Evolutionary conservation across 495 filamentous ascomycete species (phyloP).

Genomic region (Trichoderma orchidacearum): DNA sequence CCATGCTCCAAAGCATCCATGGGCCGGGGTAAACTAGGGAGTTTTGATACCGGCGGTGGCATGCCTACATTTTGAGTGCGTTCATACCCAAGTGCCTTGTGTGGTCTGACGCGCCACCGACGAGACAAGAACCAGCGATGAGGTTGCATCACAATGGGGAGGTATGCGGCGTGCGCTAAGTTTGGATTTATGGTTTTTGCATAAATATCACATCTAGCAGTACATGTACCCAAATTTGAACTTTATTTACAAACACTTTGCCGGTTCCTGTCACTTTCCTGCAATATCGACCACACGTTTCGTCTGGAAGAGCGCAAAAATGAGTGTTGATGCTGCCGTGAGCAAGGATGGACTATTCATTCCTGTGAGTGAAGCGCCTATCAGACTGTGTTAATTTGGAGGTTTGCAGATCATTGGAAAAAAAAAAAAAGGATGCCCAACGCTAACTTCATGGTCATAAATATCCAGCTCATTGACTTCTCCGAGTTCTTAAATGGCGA

Average conservation of each 20-base stretch:
- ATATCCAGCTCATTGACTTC: constrained; percentile 67
- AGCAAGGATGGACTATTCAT: constrained; percentile 54
- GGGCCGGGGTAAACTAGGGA: no score
- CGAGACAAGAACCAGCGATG: not conserved
- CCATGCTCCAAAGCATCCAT: no score
- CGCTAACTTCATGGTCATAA: not conserved
- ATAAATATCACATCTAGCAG: not conserved
- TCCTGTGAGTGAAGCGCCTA: constrained; percentile 35
- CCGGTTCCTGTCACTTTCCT: not conserved
- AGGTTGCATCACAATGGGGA: not conserved
- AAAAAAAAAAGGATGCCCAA: no score
- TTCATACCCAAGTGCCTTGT: not conserved
- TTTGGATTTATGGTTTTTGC: not conserved
- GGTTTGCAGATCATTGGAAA: no score
- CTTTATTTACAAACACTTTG: not conserved
- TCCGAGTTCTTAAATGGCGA: constrained; percentile 54
- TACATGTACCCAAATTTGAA: not conserved
- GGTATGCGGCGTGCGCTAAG: not conserved
- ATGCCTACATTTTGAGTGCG: no score
- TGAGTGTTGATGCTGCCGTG: constrained; percentile 41
- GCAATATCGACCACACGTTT: not conserved
- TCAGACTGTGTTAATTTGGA: no score
- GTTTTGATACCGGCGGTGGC: not conserved
- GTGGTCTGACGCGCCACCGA: not conserved
- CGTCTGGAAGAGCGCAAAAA: constrained; percentile 4